Conservation (phyloP, 2,329 filamentous ascomycete genomes). For the Monilinia aucupariae region DNA sequence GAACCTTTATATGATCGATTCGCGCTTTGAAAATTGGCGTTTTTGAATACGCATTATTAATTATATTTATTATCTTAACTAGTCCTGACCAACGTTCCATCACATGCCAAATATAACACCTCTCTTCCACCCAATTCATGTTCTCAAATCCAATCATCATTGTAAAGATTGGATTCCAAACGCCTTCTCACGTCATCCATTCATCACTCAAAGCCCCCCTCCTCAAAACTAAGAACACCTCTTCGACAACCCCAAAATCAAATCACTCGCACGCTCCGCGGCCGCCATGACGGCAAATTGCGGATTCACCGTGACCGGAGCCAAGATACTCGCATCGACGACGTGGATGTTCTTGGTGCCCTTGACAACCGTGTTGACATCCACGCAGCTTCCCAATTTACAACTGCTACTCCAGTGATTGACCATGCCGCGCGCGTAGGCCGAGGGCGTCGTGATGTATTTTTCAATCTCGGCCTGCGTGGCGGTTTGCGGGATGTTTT, state of each 20-base stretch:
- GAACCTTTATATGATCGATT: too few relatives aligned
- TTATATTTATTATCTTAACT: too few relatives aligned
- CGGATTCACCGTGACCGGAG: slow-evolving; percentile 49
- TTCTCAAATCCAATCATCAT: not conserved
- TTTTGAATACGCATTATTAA: too few relatives aligned
- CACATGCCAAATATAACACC: too few relatives aligned
- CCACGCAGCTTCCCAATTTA: slow-evolving; percentile 46
- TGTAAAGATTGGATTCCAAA: too few relatives aligned
- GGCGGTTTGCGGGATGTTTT: slow-evolving; percentile 44
- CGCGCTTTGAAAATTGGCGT: too few relatives aligned
- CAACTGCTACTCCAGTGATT: slow-evolving; percentile 52
- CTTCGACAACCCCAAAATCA: slow-evolving; percentile 36
- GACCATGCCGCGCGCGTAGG: slow-evolving; percentile 46
- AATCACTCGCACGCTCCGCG: slow-evolving; percentile 46
- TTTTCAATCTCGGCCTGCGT: slow-evolving; percentile 44
- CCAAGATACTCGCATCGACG: slow-evolving; percentile 46
- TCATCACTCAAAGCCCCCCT: too few relatives aligned
- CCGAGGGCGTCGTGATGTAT: slow-evolving; percentile 45
- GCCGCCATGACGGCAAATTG: slow-evolving; percentile 51
- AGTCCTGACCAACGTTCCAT: too few relatives aligned
- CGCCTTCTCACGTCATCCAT: too few relatives aligned
- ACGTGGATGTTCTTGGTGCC: slow-evolving; percentile 48
- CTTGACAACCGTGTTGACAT: slow-evolving; percentile 42
- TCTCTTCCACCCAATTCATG: too few relatives aligned
- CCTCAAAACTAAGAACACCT: too few relatives aligned